phyloP scores from a whole-genome alignment of 2,329 filamentous ascomycete species.

The Fusarium nygamai region DNA sequence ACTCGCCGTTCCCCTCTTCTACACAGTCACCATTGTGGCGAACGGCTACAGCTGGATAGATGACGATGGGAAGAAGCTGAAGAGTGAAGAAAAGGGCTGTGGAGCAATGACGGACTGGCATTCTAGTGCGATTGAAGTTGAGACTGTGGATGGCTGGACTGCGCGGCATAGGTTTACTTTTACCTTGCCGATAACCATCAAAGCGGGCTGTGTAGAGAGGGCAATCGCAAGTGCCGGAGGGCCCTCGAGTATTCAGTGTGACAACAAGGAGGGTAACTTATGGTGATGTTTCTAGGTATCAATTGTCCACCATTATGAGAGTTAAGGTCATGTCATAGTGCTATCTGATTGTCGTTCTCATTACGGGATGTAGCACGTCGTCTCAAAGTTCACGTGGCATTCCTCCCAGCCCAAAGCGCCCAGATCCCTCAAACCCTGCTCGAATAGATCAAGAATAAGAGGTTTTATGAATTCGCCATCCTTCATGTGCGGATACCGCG shows the following conservation, averaged over 20 bases:
- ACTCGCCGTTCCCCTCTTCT: background rate
- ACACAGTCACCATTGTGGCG: background rate
- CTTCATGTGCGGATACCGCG: background rate
- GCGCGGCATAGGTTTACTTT: background rate
- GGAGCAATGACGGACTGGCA: background rate
- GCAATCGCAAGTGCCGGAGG: background rate
- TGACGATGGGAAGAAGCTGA: background rate
- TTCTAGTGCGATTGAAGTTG: background rate
- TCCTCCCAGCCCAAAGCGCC: background rate
- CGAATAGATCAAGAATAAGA: background rate
- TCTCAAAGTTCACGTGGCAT: rapidly evolving
- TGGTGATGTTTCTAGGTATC: background rate
- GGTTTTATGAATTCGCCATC: background rate
- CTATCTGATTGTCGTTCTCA: rapidly evolving
- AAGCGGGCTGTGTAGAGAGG: background rate
- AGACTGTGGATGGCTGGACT: background rate
- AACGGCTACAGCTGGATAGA: background rate
- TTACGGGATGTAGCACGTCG: rapidly evolving
- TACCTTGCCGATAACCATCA: background rate
- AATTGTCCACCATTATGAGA: rapidly evolving
- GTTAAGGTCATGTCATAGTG: rapidly evolving
- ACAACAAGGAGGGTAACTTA: background rate
- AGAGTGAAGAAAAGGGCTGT: background rate
- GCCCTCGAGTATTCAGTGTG: background rate
- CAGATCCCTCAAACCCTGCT: background rate